Conservation (phyloP, 805 yeast species). For the Saturnispora silvae region DNA sequence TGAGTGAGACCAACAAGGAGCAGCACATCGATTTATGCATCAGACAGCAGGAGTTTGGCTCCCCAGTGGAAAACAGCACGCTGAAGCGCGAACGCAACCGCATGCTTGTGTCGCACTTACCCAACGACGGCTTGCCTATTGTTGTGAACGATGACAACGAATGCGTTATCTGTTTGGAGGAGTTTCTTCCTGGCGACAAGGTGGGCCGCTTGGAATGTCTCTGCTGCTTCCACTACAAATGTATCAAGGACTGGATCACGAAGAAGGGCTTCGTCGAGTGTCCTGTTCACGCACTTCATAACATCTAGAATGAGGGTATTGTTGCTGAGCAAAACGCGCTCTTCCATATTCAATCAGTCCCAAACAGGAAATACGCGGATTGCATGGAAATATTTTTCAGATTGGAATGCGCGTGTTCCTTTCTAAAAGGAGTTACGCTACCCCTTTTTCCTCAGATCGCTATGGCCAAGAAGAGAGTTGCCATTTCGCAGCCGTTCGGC, state of each 20-base stretch:
- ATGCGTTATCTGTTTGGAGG: conserved; percentile 92
- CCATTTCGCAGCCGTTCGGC: conserved; percentile 11
- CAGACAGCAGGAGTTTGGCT: conserved; percentile 47
- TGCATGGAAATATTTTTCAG: too few species aligned
- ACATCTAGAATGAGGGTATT: too few species aligned
- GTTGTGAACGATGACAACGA: conserved; percentile 43
- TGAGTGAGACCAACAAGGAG: conserved; percentile 33
- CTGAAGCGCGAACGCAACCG: conserved; percentile 49
- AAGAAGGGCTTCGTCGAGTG: conserved; percentile 79
- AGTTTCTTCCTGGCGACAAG: conserved; percentile 71
- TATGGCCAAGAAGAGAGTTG: too few species aligned
- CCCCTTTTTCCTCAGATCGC: too few species aligned
- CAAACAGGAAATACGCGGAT: too few species aligned
- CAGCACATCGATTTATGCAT: conserved; percentile 66
- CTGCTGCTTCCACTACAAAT: conserved; percentile 85
- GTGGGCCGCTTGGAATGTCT: conserved; percentile 90
- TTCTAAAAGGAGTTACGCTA: too few species aligned
- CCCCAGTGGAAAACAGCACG: conserved; percentile 32
- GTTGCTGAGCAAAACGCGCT: too few species aligned
- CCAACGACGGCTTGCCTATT: conserved; percentile 26
- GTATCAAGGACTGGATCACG: conserved; percentile 87
- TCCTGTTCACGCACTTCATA: conserved; percentile 62
- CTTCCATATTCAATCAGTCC: too few species aligned
- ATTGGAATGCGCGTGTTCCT: too few species aligned
- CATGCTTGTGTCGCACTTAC: conserved; percentile 71